Evolutionary conservation across 2,329 filamentous ascomycete species (phyloP).

Genomic region (Diaporthe helianthi): DNA sequence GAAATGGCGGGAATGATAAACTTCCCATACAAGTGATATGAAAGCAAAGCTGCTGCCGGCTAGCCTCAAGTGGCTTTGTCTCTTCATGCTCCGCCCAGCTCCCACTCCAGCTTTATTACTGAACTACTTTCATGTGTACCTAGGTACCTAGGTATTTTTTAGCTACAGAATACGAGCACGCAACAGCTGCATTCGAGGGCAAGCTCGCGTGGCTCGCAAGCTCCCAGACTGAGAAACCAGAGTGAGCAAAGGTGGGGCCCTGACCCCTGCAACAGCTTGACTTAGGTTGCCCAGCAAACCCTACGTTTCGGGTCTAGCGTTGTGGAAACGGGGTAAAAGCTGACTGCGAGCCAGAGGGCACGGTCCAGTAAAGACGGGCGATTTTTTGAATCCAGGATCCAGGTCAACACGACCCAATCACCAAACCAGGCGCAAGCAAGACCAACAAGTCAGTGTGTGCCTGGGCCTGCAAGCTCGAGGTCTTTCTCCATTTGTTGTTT

Average conservation of each 20-base stretch:
- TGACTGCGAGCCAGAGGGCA: constrained; percentile 29
- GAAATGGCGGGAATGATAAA: neutral
- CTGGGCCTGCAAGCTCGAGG: constrained; percentile 3
- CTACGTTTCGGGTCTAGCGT: constrained; percentile 27
- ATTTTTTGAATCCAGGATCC: constrained; percentile 40
- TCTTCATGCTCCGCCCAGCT: neutral
- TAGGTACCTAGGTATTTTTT: too few relatives aligned
- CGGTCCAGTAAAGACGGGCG: constrained; percentile 37
- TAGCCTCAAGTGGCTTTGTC: neutral
- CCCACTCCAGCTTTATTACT: neutral
- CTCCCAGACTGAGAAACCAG: neutral
- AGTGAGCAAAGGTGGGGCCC: neutral
- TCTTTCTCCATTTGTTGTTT: neutral
- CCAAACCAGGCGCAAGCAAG: constrained; percentile 8
- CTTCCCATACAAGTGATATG: neutral
- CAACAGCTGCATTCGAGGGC: neutral
- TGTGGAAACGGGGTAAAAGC: constrained; percentile 35
- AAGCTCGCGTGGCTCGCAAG: constrained; percentile 5
- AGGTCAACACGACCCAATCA: constrained; percentile 44
- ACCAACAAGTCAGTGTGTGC: constrained; percentile 1
- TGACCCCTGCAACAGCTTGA: constrained; percentile 1
- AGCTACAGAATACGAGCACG: too few relatives aligned
- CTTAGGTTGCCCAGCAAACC: constrained; percentile 5
- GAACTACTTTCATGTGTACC: too few relatives aligned
- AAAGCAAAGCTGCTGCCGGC: neutral